A percentile compares a stretch with the other conserved stretches of the same genome.
These are phyloP conservation scores for Nakaseomyces bracarensis DNA, from an alignment of 1,139 yeast genomes.

Conservation along the genomic window DNA sequence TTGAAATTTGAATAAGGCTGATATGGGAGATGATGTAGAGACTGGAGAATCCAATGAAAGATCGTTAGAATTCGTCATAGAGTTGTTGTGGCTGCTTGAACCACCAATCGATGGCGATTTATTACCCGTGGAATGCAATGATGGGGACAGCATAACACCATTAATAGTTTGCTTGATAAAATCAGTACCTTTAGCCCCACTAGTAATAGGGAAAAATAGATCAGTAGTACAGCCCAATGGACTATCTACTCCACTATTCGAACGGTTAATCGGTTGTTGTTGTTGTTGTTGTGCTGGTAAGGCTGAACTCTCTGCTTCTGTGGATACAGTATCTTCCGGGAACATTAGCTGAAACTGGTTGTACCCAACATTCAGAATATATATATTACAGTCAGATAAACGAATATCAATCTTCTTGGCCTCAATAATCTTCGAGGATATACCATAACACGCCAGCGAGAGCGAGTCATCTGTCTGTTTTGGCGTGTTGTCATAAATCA, in stretches of 20 bases:
- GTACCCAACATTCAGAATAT: slow-evolving; percentile 34
- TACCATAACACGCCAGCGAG: slow-evolving; percentile 39
- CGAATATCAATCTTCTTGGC: slow-evolving; percentile 14
- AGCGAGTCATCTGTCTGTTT: slow-evolving; percentile 25
- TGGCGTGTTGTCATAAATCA: slow-evolving; percentile 34
- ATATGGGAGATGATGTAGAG: slow-evolving; percentile 31
- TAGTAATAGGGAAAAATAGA: background rate
- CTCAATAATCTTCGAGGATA: slow-evolving; percentile 42
- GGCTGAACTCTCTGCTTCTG: background rate
- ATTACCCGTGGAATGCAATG: slow-evolving; percentile 11
- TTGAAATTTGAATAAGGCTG: slow-evolving; percentile 33
- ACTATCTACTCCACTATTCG: background rate
- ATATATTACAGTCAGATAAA: slow-evolving; percentile 17
- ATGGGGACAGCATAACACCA: slow-evolving; percentile 8
- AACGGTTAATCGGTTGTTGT: too few species aligned
- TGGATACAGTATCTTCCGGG: slow-evolving; percentile 5
- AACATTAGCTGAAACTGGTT: slow-evolving; percentile 27
- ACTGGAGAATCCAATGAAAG: slow-evolving; percentile 22
- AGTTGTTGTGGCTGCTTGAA: slow-evolving; percentile 2
- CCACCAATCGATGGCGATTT: slow-evolving; percentile 8
- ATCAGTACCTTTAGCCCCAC: background rate
- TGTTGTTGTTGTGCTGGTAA: background rate
- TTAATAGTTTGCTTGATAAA: background rate
- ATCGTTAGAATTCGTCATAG: slow-evolving; percentile 7
- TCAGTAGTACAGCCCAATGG: background rate